Base-by-base conservation (phyloP, 2,329 filamentous ascomycete species). In the Boeremia lycopersici region DNA sequence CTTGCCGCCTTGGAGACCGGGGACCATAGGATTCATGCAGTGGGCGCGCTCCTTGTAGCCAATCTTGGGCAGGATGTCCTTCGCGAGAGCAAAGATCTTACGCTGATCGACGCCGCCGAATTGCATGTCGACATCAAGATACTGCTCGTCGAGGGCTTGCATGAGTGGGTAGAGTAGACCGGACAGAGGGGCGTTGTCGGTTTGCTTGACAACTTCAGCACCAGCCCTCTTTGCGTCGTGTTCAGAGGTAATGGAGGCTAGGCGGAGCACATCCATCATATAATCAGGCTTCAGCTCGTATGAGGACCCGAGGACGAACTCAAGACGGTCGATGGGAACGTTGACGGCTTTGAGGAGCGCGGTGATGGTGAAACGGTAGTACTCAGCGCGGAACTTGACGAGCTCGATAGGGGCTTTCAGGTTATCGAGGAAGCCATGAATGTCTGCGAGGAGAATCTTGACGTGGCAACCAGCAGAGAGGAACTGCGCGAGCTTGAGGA, bases 151-250 rank as follows among this genome's bases (percentile, higher is more conserved):
- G 41, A 98, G 79, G 0, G 90, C 90, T 77, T 98, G 95, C 77
- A 99, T 87, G 42, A 96, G 81, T 1, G 91, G 90, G 80, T 96
- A 96, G 58, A 93, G 83, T 11, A 93, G 81, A 1, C 90, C 90
- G 52, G 84, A 86, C 49, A 96, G 74, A 3, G 89, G 84, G 9
- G 89, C 85, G 68, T 93, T 92, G 52, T 85, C 84, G 3, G 89
- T 86, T 79, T 98, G 92, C 82, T 98, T 98, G 62, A 99, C 93
- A 7, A 98, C 86, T 76, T 98, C 95, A 1, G 91, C 90, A 34
- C 93, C 93, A 0, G 93, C 93, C 77, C 91, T 95, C 77, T 92
- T 91, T 13, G 92, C 91, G 69, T 95, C 87, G 71, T 93, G 86
- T 76, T 92, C 86, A 12, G 87, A 88, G 5, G 89, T 85, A 48